A percentile compares a stretch with the other conserved stretches of the same genome.
Conservation (phyloP, 192 early-diverging fungal species). For the Allomyces macrogynus region DNA sequence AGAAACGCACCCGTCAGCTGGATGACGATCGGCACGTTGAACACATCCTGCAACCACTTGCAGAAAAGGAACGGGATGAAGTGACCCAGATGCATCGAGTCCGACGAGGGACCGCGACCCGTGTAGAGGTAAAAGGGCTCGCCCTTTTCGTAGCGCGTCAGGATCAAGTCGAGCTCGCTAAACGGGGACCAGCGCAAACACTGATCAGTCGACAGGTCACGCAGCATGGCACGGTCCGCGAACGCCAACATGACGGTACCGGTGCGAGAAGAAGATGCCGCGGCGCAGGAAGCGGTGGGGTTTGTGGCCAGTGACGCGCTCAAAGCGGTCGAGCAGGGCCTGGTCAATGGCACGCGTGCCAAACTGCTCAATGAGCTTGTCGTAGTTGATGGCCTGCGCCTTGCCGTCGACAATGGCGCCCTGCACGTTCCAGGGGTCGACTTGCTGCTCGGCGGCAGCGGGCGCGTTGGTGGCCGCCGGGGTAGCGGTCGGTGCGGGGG, state of each 20-base stretch:
- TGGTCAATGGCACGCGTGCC: conserved; percentile 64
- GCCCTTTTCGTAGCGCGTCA: conserved; percentile 82
- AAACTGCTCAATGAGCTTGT: conserved; percentile 68
- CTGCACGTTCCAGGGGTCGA: conserved; percentile 87
- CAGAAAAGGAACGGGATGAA: conserved; percentile 94
- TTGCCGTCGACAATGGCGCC: conserved; percentile 78
- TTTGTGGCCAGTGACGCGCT: conserved; percentile 57
- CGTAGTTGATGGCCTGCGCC: conserved; percentile 74
- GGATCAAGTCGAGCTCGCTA: conserved; percentile 60
- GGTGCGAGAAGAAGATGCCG: conserved; percentile 86
- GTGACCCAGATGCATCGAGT: conserved; percentile 88
- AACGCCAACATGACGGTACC: conserved; percentile 18
- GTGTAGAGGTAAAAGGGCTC: conserved; percentile 97
- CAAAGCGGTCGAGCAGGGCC: conserved; percentile 56
- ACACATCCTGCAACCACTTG: conserved; percentile 92
- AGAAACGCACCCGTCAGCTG: conserved; percentile 53
- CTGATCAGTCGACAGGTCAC: no score
- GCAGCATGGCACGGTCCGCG: no score
- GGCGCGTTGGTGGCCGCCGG: no score
- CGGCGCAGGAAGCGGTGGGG: conserved; percentile 70
- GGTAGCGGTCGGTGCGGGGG: no score
- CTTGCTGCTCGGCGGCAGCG: conserved; percentile 22
- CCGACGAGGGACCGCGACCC: conserved; percentile 80
- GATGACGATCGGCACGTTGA: conserved; percentile 83
- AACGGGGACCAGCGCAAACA: not conserved